Evolutionary conservation across 2,329 filamentous ascomycete species (phyloP).

Genomic region (Chaetoscypha palmicola): DNA sequence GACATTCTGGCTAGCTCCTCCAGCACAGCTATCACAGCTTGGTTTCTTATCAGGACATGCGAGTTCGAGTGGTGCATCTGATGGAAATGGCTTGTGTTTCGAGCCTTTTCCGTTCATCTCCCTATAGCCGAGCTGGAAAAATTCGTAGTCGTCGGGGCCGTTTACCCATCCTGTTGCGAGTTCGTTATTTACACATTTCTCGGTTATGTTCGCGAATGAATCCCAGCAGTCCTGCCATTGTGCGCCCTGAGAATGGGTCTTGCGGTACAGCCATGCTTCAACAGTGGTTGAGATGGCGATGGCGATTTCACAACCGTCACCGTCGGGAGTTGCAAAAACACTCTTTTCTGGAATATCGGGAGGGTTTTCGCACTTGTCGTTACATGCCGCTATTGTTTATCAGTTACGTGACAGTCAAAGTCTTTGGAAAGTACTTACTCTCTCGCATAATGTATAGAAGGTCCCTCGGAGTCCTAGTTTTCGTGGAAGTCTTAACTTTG

Average conservation of each 20-base stretch:
- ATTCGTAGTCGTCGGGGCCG: neutral
- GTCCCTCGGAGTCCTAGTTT: neutral
- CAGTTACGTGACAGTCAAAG: neutral
- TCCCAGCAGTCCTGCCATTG: conserved; percentile 1
- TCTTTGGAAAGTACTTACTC: neutral
- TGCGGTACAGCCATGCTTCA: neutral
- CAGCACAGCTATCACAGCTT: neutral
- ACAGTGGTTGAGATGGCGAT: neutral
- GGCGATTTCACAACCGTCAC: neutral
- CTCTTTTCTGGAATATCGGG: neutral
- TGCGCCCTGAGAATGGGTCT: neutral
- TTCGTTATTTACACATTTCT: neutral
- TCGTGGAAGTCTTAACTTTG: neutral
- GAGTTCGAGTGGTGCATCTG: neutral
- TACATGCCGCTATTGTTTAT: neutral
- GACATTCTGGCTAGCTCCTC: neutral
- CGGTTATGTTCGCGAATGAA: neutral
- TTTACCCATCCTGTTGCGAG: neutral
- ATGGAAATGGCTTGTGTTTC: neutral
- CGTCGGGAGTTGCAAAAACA: neutral
- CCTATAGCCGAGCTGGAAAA: neutral
- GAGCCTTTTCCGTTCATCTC: neutral
- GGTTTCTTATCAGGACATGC: neutral
- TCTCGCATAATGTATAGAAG: neutral
- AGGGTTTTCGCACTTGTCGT: neutral